Percentiles rank a stretch among this genome's conserved stretches.
Evolutionary conservation across 1,139 yeast species (phyloP).

Genomic region (Williopsis jadinii): DNA sequence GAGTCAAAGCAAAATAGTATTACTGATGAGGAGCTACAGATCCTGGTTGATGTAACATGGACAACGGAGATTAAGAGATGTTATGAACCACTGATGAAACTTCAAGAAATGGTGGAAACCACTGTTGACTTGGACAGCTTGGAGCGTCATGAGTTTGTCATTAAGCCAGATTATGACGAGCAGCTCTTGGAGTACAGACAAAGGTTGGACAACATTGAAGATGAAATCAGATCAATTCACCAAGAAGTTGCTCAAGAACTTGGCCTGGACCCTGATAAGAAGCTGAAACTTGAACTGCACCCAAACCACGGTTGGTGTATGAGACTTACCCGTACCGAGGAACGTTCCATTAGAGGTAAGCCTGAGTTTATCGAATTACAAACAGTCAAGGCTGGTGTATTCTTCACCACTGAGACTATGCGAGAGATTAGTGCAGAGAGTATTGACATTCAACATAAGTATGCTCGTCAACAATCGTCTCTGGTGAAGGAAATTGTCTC

Average conservation of each 20-base stretch:
- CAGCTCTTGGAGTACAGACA: constrained; percentile 54
- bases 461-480: constrained; percentile 65
- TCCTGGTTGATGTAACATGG: constrained; percentile 48
- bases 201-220: constrained; percentile 47
- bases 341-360: constrained; percentile 62
- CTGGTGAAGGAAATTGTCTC: constrained; percentile 77
- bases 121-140: constrained; percentile 83
- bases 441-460: constrained; percentile 52
- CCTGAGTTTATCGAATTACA: constrained; percentile 68
- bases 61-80: constrained; percentile 45
- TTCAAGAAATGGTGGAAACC: constrained; percentile 83
- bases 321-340: constrained; percentile 85
- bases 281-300: constrained; percentile 82
- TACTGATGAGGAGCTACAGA: constrained; percentile 24
- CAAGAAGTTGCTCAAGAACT: constrained; percentile 64
- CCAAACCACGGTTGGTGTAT: constrained; percentile 90
- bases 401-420: constrained; percentile 68
- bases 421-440: constrained; percentile 55
- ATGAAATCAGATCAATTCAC: constrained; percentile 55
- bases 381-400: constrained; percentile 92
- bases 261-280: constrained; percentile 76
- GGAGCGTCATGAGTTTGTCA: constrained; percentile 71
- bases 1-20: constrained; percentile 27
- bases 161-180: constrained; percentile 86
- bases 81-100: constrained; percentile 49